phyloP scores from a whole-genome alignment of 139 green algal species.

The Astrephomene gubernaculifera region DNA sequence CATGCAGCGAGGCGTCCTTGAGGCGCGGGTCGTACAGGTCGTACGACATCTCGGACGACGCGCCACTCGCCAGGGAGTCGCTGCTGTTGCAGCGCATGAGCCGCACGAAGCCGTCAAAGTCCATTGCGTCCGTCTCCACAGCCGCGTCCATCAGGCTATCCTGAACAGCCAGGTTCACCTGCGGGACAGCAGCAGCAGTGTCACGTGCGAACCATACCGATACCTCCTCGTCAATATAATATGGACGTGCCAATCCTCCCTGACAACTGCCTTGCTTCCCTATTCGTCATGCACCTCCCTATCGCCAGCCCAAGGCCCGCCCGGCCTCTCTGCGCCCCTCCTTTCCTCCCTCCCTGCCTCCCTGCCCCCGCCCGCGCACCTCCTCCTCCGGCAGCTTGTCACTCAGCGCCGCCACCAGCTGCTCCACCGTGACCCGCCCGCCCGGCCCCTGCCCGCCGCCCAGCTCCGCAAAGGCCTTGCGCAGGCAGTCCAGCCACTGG shows the following conservation, averaged over 20 bases:
- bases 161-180: constrained; percentile 81
- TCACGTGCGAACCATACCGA: too few relatives aligned
- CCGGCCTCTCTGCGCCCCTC: too few relatives aligned
- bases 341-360: neutral
- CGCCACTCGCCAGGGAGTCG: constrained; percentile 50
- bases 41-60: constrained; percentile 31
- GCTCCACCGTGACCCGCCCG: constrained; percentile 60
- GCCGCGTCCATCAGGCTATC: constrained; percentile 82
- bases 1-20: constrained; percentile 14
- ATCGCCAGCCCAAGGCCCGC: too few relatives aligned
- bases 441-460: constrained; percentile 57
- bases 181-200: too few relatives aligned
- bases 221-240: too few relatives aligned
- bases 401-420: constrained; percentile 71
- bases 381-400: constrained; percentile 84
- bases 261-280: too few relatives aligned
- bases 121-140: constrained; percentile 73
- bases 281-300: too few relatives aligned
- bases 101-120: constrained; percentile 83
- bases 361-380: too few relatives aligned
- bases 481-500: constrained; percentile 79
- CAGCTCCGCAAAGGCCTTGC: constrained; percentile 76
- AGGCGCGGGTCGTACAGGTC: constrained; percentile 53
- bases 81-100: constrained; percentile 63
- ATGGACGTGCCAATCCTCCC: too few relatives aligned